A percentile compares a stretch with the other conserved stretches of the same genome.
phyloP scores from a whole-genome alignment of 257 asterid genomes.

The Jacaranda mimosifolia region DNA sequence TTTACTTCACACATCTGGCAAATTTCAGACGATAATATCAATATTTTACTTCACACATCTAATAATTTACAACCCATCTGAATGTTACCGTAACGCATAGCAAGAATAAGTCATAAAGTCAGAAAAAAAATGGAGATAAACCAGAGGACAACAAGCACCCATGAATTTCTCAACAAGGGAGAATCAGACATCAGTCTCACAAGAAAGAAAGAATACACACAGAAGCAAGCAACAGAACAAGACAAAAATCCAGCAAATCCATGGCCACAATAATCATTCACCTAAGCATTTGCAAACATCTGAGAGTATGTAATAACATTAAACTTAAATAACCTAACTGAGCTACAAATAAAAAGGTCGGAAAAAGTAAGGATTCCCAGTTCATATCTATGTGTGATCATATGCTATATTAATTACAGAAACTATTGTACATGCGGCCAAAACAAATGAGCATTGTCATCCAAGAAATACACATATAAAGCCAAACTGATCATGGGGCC shows the following conservation, averaged over 20 bases:
- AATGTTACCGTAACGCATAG: too few relatives aligned
- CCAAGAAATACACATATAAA: not conserved
- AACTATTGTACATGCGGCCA: constrained; percentile 28
- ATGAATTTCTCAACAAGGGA: not conserved
- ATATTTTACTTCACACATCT: too few relatives aligned
- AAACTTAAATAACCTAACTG: not conserved
- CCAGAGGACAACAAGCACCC: not conserved
- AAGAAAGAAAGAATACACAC: not conserved
- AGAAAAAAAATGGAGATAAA: too few relatives aligned
- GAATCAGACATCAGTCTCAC: not conserved
- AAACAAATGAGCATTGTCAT: not conserved
- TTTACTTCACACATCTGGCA: too few relatives aligned
- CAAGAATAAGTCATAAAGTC: too few relatives aligned
- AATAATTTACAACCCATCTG: too few relatives aligned
- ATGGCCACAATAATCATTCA: not conserved
- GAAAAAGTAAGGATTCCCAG: constrained; percentile 9
- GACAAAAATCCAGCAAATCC: not conserved
- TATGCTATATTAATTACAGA: constrained; percentile 31
- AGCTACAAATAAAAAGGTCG: not conserved
- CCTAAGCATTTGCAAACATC: not conserved
- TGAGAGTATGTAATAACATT: constrained; percentile 6
- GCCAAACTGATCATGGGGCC: constrained; percentile 34
- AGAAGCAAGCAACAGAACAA: not conserved
- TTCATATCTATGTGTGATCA: not conserved
- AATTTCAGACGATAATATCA: too few relatives aligned